phyloP scores from a whole-genome alignment of 2,329 filamentous ascomycete species.

The Chaetomium strumarium region DNA sequence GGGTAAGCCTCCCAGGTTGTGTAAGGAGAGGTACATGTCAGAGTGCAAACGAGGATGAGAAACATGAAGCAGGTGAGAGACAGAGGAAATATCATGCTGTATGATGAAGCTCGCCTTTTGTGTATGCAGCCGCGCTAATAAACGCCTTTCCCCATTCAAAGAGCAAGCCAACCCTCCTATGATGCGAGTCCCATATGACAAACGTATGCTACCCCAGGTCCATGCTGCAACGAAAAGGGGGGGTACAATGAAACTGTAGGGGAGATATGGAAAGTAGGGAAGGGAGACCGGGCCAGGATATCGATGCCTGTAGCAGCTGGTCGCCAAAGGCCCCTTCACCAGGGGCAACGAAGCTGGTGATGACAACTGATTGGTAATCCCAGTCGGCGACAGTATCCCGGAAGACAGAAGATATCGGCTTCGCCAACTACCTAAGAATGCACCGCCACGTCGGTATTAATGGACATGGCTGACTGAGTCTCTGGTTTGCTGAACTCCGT shows the following conservation, averaged over 20 bases:
- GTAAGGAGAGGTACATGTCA: background rate
- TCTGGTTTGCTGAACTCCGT: background rate
- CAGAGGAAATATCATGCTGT: conserved; percentile 4
- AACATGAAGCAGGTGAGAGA: background rate
- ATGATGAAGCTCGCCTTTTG: conserved; percentile 4
- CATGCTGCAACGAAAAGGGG: conserved; percentile 8
- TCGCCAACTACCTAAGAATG: background rate
- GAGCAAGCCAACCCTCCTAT: background rate
- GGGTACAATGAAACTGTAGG: background rate
- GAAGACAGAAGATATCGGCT: no score
- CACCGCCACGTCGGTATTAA: background rate
- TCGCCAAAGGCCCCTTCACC: no score
- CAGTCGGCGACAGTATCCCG: no score
- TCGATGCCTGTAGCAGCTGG: no score
- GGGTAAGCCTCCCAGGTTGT: background rate
- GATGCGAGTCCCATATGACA: conserved; percentile 3
- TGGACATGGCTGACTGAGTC: background rate
- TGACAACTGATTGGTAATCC: no score
- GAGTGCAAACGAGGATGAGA: background rate
- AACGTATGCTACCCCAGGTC: conserved; percentile 9
- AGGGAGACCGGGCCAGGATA: background rate
- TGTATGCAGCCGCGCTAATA: conserved; percentile 4
- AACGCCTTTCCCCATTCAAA: conserved; percentile 9
- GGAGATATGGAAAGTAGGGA: conserved; percentile 1
- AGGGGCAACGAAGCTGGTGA: no score